Base-by-base conservation (phyloP, 2,329 filamentous ascomycete genomes). In the Dothistroma pini region DNA sequence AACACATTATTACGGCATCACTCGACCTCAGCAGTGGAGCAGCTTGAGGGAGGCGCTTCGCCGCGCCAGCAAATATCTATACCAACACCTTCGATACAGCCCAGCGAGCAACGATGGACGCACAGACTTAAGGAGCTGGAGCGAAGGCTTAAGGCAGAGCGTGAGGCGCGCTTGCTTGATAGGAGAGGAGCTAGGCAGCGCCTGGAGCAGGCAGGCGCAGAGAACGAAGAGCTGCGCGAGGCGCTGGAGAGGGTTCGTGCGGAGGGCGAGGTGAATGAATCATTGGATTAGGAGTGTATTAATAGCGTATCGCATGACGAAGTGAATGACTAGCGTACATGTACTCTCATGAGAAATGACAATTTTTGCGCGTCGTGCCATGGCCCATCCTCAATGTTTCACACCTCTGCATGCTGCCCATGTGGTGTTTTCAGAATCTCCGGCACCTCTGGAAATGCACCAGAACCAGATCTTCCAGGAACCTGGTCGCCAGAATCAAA, bases 61-160 rank as follows among this genome's bases (percentile, higher is more conserved):
- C 35, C 62, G 34, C 58, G 81, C 79, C 14, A 86, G 81, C 34
- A 84, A 80, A 22, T 83, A 80, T 62, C 72, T 0, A 66, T 70
- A 29, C 62, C 59, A 2, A 70, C 73, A 9, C 71, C 73, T 8
- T 74, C 75, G 4, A 68, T 77, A 31, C 75, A 79, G 54, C 78
- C 79, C 1, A 81, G 80, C 44, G 89, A 93, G 68, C 88, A 90
- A 66, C 86, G 89, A 67, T 96, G 91, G 91, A 86, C 96, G 66
- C 85, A 96, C 65, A 81, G 95, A 7, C 81, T 97, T 35, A 86
- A 91, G 60, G 93, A 97, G 72, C 80, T 97, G 68, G 95, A 99
- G 79, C 84, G 88, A 66, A 86, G 96, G 68, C 81, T 99, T 19
- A 96, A 96, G 75, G 87, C 90, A 51, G 95, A 99, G 78, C 81